phyloP scores from a whole-genome alignment of 2,329 filamentous ascomycete genomes.

The Fusarium buharicum region DNA sequence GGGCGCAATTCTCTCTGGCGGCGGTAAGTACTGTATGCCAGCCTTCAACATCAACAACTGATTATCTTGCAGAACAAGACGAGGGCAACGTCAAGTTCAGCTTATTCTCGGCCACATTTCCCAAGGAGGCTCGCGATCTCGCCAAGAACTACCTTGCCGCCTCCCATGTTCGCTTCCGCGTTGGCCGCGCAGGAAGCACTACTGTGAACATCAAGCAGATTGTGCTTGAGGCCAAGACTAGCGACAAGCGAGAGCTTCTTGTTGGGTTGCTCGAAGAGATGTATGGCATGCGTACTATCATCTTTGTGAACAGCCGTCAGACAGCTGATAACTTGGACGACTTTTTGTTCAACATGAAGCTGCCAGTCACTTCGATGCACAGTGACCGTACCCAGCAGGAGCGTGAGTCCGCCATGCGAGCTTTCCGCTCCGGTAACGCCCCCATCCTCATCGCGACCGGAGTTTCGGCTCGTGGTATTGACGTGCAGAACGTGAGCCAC shows the following conservation, averaged over 20 bases:
- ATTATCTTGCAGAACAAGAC: constrained; percentile 70
- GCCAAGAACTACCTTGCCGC: constrained; percentile 79
- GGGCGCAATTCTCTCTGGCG: constrained; percentile 78
- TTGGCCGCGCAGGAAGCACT: constrained; percentile 86
- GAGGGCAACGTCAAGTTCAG: constrained; percentile 75
- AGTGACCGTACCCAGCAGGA: constrained; percentile 87
- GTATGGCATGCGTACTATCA: constrained; percentile 79
- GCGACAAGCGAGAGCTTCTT: constrained; percentile 75
- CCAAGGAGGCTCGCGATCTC: constrained; percentile 78
- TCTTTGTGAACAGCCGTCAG: constrained; percentile 88
- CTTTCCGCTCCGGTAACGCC: constrained; percentile 78
- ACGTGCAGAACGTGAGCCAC: constrained; percentile 86
- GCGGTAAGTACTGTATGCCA: constrained; percentile 68
- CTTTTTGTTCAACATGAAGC: constrained; percentile 79
- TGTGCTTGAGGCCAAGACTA: constrained; percentile 72
- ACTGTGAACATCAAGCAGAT: constrained; percentile 86
- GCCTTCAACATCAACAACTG: constrained; percentile 35
- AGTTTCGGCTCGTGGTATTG: constrained; percentile 86
- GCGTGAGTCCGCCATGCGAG: constrained; percentile 89
- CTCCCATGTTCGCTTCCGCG: constrained; percentile 81
- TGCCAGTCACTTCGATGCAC: constrained; percentile 91
- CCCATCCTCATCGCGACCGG: constrained; percentile 90
- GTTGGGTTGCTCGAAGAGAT: constrained; percentile 77
- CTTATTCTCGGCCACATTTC: constrained; percentile 96
- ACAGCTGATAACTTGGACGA: constrained; percentile 88